Base-by-base conservation (phyloP, 169 alveolate genomes). In the Eimeria falciformis region DNA sequence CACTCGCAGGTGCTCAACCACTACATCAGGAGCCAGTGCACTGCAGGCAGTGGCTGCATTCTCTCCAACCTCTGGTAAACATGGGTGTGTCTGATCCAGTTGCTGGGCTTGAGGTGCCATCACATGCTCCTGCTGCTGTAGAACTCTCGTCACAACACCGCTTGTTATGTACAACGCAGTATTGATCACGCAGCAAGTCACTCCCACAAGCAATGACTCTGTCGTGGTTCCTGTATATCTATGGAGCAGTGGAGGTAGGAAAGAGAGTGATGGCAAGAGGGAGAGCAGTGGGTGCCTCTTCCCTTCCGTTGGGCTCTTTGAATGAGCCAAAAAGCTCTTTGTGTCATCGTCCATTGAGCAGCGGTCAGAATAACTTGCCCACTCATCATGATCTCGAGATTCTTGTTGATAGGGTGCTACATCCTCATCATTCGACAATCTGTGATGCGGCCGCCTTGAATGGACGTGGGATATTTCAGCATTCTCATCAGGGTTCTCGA, bases 121-220 rank as follows among this genome's bases (percentile, higher is more conserved):
- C 87, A 23, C 53, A n/a, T 77, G 87, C 87, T 77, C 69, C 89
- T 79, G 89, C 78, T 87, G 92, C 50, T 87, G 92, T 46, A 87
- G 87, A 23, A 87, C 77, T 18, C 92, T 77, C 33, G 87, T 68
- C 25, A 87, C n/a, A 46, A 40, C 92, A 5, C 92, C 92, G 66
- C 87, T 87, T 25, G 68, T 53, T 25, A 87, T 33, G 66, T 87
- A 87, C 18, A 87, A 78, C 17, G 68, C 55, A 68, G 55, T 71
- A 65, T 87, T 87, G 40, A 87, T 45, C 43, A 68, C 21, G 75
- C 92, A 87, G 50, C 92, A 87, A 18, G 55, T 17, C 62, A 87
- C 46, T 37, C 92, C 92, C 68, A 73, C 81, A 53, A 87, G 33
- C 65, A 87, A 37, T 5, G 92, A 87, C 50, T 47, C 55, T 1